Evolutionary conservation across 108 stramenopile species (phyloP).

Genomic region (Fragilariopsis cylindrus): DNA sequence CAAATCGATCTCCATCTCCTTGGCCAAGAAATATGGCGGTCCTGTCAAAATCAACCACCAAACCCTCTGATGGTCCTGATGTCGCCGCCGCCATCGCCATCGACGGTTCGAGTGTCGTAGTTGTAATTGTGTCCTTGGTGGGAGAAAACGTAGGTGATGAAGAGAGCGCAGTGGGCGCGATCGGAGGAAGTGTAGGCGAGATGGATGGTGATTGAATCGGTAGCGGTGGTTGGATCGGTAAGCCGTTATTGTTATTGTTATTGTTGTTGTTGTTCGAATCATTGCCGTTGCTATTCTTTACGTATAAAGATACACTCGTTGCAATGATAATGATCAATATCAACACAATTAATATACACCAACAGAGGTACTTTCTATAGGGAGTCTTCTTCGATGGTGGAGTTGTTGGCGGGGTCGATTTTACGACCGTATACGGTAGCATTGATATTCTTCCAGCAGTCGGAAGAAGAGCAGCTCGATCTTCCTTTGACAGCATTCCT

Average conservation of each 20-base stretch:
- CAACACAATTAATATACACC: background rate
- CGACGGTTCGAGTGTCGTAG: background rate
- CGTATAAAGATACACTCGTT: background rate
- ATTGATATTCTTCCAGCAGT: background rate
- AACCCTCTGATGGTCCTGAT: background rate
- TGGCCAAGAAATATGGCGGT: background rate
- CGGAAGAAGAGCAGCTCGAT: background rate
- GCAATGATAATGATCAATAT: background rate
- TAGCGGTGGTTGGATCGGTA: background rate
- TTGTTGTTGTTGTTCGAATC: background rate
- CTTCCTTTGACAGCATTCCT: no score
- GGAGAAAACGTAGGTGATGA: background rate
- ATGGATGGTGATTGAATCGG: background rate
- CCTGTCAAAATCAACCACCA: background rate
- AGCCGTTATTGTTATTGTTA: no score
- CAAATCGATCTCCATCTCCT: conserved; percentile 19
- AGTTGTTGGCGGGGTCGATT: background rate
- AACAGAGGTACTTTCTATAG: background rate
- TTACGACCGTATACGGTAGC: background rate
- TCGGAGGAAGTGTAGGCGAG: no score
- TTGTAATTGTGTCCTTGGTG: background rate
- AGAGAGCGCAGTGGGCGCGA: background rate
- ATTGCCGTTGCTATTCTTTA: background rate
- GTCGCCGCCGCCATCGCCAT: background rate
- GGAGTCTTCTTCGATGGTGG: background rate